phyloP scores from a whole-genome alignment of 106 monocot genomes.

The Dendrobium catenatum region DNA sequence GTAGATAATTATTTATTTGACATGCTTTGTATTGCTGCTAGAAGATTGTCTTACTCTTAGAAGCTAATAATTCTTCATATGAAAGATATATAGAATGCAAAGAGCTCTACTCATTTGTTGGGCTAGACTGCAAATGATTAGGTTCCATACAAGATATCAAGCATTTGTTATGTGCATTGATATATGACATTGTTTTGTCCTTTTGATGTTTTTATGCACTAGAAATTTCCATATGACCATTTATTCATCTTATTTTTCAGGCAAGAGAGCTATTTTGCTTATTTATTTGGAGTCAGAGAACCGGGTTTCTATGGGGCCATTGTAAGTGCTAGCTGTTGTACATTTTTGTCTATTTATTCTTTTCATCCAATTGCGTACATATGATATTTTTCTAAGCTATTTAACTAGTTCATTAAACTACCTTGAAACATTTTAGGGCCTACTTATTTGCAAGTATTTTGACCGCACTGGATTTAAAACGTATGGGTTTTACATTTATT shows the following conservation, averaged over 20 bases:
- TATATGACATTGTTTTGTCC: background rate
- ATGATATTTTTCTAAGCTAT: background rate
- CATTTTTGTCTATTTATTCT: background rate
- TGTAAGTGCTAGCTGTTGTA: slow-evolving; percentile 42
- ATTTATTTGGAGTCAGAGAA: slow-evolving; percentile 92
- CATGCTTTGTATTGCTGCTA: background rate
- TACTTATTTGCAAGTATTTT: too few relatives aligned
- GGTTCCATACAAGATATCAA: background rate
- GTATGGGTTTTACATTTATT: too few relatives aligned
- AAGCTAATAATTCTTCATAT: background rate
- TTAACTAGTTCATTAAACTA: background rate
- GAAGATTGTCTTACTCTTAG: background rate
- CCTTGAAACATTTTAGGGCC: background rate
- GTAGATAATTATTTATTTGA: background rate
- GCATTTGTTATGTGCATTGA: background rate
- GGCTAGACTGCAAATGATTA: background rate
- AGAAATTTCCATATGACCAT: background rate
- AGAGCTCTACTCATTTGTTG: background rate
- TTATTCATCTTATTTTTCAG: slow-evolving; percentile 20
- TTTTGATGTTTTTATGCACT: background rate
- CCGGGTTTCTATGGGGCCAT: slow-evolving; percentile 89
- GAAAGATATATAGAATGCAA: background rate
- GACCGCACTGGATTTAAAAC: too few relatives aligned
- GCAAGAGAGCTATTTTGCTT: slow-evolving; percentile 99
- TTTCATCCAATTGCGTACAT: background rate